Evolutionary conservation across 768 basidiomycete species (phyloP).

Genomic region (Neoboletus brunneissimus): DNA sequence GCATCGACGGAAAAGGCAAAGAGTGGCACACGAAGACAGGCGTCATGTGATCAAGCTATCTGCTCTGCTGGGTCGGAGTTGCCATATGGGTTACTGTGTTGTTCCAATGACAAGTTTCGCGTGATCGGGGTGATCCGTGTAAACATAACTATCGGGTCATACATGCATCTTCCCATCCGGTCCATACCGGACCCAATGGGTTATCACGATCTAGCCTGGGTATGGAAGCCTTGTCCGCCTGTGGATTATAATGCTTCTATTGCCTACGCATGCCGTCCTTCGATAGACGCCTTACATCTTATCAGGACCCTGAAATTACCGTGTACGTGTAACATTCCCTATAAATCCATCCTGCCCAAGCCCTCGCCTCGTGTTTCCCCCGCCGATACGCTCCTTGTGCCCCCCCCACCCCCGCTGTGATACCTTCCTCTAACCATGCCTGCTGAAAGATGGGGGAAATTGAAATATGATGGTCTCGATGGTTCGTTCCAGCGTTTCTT

Average conservation of each 20-base stretch:
- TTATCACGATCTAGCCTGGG: conserved; percentile 18
- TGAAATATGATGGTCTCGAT: conserved; percentile 34
- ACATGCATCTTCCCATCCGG: conserved; percentile 16
- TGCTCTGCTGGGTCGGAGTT: conserved; percentile 12
- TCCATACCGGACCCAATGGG: conserved; percentile 15
- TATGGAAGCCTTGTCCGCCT: conserved; percentile 25
- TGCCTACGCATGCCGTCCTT: conserved; percentile 29
- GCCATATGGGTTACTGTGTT: conserved; percentile 10
- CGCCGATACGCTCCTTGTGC: conserved; percentile 24
- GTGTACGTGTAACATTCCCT: conserved; percentile 32
- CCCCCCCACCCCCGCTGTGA: conserved; percentile 17
- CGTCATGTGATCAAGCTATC: conserved; percentile 15
- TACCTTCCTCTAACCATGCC: conserved; percentile 41
- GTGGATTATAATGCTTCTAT: conserved; percentile 28
- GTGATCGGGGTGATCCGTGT: conserved; percentile 8
- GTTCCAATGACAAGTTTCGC: conserved; percentile 9
- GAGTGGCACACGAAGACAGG: conserved; percentile 4
- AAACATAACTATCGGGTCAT: conserved; percentile 18
- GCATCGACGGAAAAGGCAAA: conserved; percentile 9
- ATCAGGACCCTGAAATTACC: conserved; percentile 35
- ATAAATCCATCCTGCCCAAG: conserved; percentile 28
- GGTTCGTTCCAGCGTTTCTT: conserved; percentile 29
- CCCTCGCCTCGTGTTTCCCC: conserved; percentile 24
- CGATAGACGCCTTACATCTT: conserved; percentile 30
- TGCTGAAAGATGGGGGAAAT: conserved; percentile 40